Evolutionary conservation across 768 basidiomycete genomes (phyloP).

Genomic region (Lactarius quietus): DNA sequence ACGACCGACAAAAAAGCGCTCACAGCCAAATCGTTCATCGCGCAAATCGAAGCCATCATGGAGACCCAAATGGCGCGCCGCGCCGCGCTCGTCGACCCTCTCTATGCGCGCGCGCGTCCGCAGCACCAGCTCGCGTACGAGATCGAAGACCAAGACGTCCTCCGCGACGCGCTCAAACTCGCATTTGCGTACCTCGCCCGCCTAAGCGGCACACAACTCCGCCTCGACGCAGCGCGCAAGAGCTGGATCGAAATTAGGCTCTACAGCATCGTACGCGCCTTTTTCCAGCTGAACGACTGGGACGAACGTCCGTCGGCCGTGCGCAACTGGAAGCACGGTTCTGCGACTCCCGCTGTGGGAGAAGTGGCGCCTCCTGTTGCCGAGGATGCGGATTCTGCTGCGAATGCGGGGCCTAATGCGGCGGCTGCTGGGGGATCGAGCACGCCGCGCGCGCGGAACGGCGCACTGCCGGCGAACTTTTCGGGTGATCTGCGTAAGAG

Average conservation of each 20-base stretch:
- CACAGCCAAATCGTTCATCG: constrained; percentile 70
- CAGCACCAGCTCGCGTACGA: constrained; percentile 78
- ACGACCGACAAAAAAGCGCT: constrained; percentile 82
- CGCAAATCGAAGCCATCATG: constrained; percentile 78
- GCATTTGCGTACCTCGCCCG: constrained; percentile 90
- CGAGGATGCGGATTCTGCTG: constrained; percentile 3
- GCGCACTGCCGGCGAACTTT: constrained; percentile 25
- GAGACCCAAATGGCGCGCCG: constrained; percentile 79
- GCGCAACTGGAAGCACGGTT: too few relatives aligned
- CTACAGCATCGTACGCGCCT: constrained; percentile 69
- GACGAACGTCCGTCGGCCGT: constrained; percentile 16
- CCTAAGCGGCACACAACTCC: constrained; percentile 80
- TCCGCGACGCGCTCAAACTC: constrained; percentile 88
- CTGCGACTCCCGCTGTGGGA: too few relatives aligned
- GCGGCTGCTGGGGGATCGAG: not conserved
- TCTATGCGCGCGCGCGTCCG: constrained; percentile 57
- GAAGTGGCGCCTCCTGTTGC: too few relatives aligned
- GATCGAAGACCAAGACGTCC: constrained; percentile 66
- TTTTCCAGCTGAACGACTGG: constrained; percentile 42
- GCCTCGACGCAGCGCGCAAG: constrained; percentile 67
- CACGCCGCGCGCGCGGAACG: constrained; percentile 16
- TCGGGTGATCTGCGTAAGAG: constrained; percentile 72
- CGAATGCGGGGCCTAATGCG: not conserved
- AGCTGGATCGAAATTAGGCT: constrained; percentile 80
- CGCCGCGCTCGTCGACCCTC: constrained; percentile 53